Base-by-base conservation (phyloP, 2,329 filamentous ascomycete genomes). In the Alternaria dauci region DNA sequence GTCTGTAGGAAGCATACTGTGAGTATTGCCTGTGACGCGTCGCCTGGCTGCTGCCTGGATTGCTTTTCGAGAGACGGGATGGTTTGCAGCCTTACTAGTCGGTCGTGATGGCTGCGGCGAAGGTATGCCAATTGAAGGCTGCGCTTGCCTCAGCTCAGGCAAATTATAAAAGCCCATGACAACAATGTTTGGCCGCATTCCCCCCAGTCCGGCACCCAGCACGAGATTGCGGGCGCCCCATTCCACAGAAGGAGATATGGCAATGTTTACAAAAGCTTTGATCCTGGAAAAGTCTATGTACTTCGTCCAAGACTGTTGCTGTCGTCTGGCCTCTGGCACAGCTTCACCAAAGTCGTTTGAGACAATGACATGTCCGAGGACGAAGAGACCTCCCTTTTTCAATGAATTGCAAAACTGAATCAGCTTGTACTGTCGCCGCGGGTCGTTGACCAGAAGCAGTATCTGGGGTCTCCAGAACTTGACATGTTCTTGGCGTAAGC, bases 381-480 rank as follows among this genome's bases (percentile, higher is more conserved):
- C 91, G 75, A 95, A 96, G 1, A 96, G 78, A 0, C 88, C 89
- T 0, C 93, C 93, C 72, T 96, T 96, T 76, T 96, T 96, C 75
- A 96, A 81, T 0, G 92, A 93, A 76, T 96, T 96, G 79, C 93
- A 96, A 69, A 96, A 96, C 60, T 94, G 91, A 2, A 96, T 94
- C 41, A 96, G 85, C 42, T 91, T 89, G 54, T 91, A 93, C 74
- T 95, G 91, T 6, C 86, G 86, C n/a, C 93, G 86, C 4, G 92
- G 91, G 70, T 95, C 88, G 73, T 94, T 95, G 65, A 95, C 88
- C 54, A 96, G 86, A 0, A 96, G 83, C 48, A 96, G 86, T 43
- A 96, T 94, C 66, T 96, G 93, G 0, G 93, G 93, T 52, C 93
- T 86, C 93, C 93, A 96, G 75, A 96, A 96, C 72, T 96, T 96